Conservation (phyloP, 2,329 filamentous ascomycete species). For the Apiospora sp. region DNA sequence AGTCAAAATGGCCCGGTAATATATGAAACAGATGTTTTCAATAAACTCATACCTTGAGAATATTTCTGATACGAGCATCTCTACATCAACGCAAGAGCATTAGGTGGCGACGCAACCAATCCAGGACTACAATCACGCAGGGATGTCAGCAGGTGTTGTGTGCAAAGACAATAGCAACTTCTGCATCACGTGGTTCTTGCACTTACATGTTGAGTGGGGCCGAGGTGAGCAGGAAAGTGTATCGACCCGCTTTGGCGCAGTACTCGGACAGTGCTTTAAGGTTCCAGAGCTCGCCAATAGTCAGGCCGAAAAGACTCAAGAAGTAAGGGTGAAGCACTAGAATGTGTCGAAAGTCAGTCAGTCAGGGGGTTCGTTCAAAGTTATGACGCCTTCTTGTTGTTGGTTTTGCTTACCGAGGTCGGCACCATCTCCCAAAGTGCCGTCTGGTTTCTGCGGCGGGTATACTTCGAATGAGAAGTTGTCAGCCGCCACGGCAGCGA, state of each 20-base stretch:
- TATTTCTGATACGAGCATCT: no score
- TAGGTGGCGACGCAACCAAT: constrained; percentile 49
- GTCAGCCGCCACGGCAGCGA: constrained; percentile 65
- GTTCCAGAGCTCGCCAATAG: constrained; percentile 37
- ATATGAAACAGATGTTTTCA: not conserved
- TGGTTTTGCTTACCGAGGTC: constrained; percentile 26
- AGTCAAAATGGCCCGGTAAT: not conserved
- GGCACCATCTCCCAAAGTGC: constrained; percentile 16
- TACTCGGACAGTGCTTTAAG: constrained; percentile 34
- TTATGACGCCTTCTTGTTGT: no score
- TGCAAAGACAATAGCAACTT: fast-evolving
- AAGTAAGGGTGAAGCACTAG: constrained; percentile 27
- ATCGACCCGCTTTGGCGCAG: constrained; percentile 45
- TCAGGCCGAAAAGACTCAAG: constrained; percentile 27
- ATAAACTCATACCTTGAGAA: not conserved
- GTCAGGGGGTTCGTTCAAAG: no score
- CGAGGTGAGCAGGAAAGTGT: constrained; percentile 52
- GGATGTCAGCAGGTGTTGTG: no score
- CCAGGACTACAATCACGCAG: constrained; percentile 35
- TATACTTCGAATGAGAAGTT: constrained; percentile 62
- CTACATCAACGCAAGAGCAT: constrained; percentile 47
- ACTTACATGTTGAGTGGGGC: constrained; percentile 48
- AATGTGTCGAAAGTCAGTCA: not conserved
- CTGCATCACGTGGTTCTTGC: not conserved
- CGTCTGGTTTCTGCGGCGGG: constrained; percentile 44